A percentile compares a stretch with the other conserved stretches of the same genome.
These are phyloP conservation scores for Alisma plantagoaquatica DNA, from an alignment of 106 monocot genomes.

Conservation along the genomic window DNA sequence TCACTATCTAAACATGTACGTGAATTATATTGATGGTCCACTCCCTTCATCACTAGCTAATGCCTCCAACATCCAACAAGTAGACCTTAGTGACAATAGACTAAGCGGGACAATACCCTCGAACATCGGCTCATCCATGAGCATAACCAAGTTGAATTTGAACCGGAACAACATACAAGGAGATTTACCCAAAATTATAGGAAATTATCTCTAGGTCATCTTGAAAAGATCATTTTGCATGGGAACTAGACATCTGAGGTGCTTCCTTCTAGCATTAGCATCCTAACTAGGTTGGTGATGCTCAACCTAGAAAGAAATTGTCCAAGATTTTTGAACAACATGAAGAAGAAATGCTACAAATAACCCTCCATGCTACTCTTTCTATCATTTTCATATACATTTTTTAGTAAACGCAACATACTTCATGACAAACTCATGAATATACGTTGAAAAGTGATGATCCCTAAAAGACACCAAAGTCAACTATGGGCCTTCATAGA, in stretches of 20 bases:
- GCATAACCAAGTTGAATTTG: slow-evolving; percentile 1
- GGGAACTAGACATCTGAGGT: slow-evolving; percentile 2
- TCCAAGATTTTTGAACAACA: background rate
- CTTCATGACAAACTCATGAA: slow-evolving; percentile 12
- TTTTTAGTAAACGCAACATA: too few relatives aligned
- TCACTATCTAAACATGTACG: slow-evolving; percentile 2
- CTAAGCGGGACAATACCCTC: background rate
- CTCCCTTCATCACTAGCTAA: background rate
- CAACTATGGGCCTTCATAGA: too few relatives aligned
- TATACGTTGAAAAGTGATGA: too few relatives aligned
- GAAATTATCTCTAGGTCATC: slow-evolving; percentile 9
- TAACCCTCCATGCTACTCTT: too few relatives aligned
- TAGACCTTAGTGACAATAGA: background rate
- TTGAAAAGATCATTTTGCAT: background rate
- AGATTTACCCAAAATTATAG: background rate
- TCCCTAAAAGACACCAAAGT: too few relatives aligned
- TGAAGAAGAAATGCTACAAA: too few relatives aligned
- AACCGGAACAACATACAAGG: background rate
- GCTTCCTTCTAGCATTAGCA: slow-evolving; percentile 5
- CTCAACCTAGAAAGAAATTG: background rate
- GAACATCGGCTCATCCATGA: slow-evolving; percentile 6
- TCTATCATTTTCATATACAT: too few relatives aligned
- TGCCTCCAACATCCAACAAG: background rate
- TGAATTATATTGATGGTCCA: background rate
- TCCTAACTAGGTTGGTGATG: background rate